Conservation (phyloP, 139 green algal species). For the Chlorella vulgaris region DNA sequence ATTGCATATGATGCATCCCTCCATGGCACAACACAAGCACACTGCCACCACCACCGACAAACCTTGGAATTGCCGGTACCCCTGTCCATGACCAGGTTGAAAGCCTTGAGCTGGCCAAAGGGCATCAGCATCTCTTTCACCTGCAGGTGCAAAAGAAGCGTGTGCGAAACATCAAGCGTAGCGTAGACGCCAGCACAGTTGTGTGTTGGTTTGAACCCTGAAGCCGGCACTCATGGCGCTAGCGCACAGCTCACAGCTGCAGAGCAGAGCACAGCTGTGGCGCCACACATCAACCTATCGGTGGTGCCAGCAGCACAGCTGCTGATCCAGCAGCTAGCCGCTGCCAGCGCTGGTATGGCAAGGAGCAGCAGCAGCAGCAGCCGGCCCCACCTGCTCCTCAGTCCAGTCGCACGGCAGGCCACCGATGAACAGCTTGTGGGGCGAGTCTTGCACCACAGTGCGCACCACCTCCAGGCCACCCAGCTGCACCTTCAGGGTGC, state of each 20-base stretch:
- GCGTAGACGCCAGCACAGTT: not conserved
- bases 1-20: too few relatives aligned
- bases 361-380: not conserved
- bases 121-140: conserved; percentile 81
- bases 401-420: conserved; percentile 81
- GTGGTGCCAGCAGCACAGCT: too few relatives aligned
- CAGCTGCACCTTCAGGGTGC: conserved; percentile 8
- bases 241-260: too few relatives aligned
- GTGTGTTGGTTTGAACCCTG: too few relatives aligned
- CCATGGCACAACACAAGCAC: too few relatives aligned
- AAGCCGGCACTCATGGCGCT: too few relatives aligned
- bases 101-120: conserved; percentile 72
- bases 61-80: conserved; percentile 83
- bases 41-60: conserved; percentile 47
- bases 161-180: not conserved
- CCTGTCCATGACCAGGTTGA: conserved; percentile 91
- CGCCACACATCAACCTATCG: too few relatives aligned
- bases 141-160: conserved; percentile 20
- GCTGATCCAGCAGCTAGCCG: too few relatives aligned
- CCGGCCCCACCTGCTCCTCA: conserved; percentile 60
- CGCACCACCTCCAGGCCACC: conserved; percentile 64
- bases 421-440: conserved; percentile 86
- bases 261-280: not conserved
- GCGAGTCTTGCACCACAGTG: conserved; percentile 75
- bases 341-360: too few relatives aligned